Evolutionary conservation across 345 rosid genomes (phyloP).

Genomic region (Eucalyptus polyanthemos): DNA sequence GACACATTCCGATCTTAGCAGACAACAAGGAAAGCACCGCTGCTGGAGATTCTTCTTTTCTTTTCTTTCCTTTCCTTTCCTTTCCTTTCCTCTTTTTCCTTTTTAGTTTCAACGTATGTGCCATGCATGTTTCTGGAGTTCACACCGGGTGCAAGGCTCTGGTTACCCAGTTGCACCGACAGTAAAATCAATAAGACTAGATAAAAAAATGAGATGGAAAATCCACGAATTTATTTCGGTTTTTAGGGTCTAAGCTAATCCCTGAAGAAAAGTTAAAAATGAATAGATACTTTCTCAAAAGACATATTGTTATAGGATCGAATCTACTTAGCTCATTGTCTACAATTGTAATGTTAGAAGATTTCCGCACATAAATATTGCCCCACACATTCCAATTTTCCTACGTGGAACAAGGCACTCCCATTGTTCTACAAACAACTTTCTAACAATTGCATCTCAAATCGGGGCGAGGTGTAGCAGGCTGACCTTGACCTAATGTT

Average conservation of each 20-base stretch:
- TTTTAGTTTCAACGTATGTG: neutral
- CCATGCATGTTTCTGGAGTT: neutral
- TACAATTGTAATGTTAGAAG: neutral
- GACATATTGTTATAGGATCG: too few relatives aligned
- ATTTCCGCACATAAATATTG: neutral
- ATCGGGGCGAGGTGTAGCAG: accelerated
- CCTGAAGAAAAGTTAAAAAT: neutral
- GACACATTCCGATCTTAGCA: neutral
- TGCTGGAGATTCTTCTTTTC: neutral
- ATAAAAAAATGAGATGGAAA: neutral
- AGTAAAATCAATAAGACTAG: neutral
- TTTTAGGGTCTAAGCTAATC: neutral
- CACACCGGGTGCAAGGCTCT: neutral
- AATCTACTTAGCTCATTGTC: neutral
- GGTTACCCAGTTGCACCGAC: neutral
- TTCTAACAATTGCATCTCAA: neutral
- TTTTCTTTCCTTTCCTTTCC: neutral
- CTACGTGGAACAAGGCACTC: neutral
- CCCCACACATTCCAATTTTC: neutral
- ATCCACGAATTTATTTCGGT: too few relatives aligned
- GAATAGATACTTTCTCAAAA: neutral
- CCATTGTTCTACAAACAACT: neutral
- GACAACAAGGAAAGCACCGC: neutral
- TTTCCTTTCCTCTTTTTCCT: neutral
- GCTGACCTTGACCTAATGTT: neutral